A percentile compares a stretch with the other conserved stretches of the same genome.
These are phyloP conservation scores for Urochloa ruziziensis DNA, from an alignment of 176 grass and related monocot genomes.

Conservation along the genomic window DNA sequence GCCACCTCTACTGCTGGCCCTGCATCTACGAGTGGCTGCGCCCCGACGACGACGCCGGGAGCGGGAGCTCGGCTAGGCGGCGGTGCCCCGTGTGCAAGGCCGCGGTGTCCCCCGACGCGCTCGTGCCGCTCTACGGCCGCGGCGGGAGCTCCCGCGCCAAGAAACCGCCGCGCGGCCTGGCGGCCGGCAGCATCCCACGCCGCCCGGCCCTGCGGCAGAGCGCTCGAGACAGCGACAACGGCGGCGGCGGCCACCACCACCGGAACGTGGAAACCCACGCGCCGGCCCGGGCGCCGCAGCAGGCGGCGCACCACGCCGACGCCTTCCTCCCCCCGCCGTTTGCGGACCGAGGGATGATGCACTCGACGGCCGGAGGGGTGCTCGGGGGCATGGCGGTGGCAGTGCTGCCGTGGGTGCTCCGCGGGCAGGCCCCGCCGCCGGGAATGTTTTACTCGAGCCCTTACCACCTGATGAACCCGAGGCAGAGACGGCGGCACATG, in stretches of 20 bases:
- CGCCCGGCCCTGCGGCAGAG: constrained; percentile 32
- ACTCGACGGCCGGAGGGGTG: constrained; percentile 53
- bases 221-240: background rate
- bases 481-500: constrained; percentile 56
- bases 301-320: background rate
- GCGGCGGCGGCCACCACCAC: background rate
- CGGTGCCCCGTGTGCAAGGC: constrained; percentile 91
- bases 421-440: constrained; percentile 24
- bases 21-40: constrained; percentile 98
- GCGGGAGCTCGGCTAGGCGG: constrained; percentile 11
- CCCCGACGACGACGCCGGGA: constrained; percentile 5
- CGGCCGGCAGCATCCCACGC: constrained; percentile 30
- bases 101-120: constrained; percentile 36
- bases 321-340: background rate
- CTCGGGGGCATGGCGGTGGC: constrained; percentile 56
- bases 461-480: constrained; percentile 51
- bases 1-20: constrained; percentile 96
- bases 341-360: constrained; percentile 24
- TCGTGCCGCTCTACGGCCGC: constrained; percentile 90
- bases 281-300: background rate
- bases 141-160: constrained; percentile 39
- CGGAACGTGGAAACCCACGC: background rate
- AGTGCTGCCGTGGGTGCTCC: constrained; percentile 49
- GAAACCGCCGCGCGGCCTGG: background rate
- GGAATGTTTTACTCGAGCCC: constrained; percentile 33